Evolutionary conservation across 345 rosid genomes (phyloP), one percentile per base, ranked within the genome.

Genomic region (Linum tenue): DNA sequence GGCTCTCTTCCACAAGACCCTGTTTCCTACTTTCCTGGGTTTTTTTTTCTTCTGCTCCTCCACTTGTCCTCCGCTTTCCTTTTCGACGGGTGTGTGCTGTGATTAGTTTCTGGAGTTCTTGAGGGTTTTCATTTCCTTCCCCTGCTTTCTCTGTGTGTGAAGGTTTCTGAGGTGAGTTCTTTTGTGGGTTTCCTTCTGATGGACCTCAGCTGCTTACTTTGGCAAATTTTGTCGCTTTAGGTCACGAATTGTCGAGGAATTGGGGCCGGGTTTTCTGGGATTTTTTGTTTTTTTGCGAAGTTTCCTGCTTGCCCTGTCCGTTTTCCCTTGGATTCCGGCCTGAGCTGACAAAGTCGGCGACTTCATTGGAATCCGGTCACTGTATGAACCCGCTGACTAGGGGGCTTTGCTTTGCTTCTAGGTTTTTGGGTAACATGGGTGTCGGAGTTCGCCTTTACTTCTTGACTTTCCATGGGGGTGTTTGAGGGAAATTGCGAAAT

Each of bases 291-390:
- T 2, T 59, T 36, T 17, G 39, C 41, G 6, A 43, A 11, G 50
- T 7, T 22, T 58, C 59, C 56, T 60, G 56, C 68, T 65, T 70
- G 53, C 69, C 64, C 62, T 67, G 68, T 55, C 69, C 35, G 2
- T 64, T 70, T 68, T 70, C 50, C 78, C 70, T 77, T 70, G 64
- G 78, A 73, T 75, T 65, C 75, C 41, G 75, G 75, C 76, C 42
- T 74, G 58, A 36, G 72, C 39, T 36, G 37, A 67, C 11, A 71
- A 78, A 75, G 76, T 65, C 60, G 39, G 48, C 65, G 59, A 73
- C 89, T 82, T 83, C 80, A 68, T 77, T 75, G 77, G 70, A 66
- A 63, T 68, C 75, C 56, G 82, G 68, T 74, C 75, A 61, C 50
- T 43, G 6, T 51, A 5, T 57, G 66, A 53, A 37, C n/a, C 63